Conservation (phyloP, 2,329 filamentous ascomycete species). For the Colletotrichum spinosum region DNA sequence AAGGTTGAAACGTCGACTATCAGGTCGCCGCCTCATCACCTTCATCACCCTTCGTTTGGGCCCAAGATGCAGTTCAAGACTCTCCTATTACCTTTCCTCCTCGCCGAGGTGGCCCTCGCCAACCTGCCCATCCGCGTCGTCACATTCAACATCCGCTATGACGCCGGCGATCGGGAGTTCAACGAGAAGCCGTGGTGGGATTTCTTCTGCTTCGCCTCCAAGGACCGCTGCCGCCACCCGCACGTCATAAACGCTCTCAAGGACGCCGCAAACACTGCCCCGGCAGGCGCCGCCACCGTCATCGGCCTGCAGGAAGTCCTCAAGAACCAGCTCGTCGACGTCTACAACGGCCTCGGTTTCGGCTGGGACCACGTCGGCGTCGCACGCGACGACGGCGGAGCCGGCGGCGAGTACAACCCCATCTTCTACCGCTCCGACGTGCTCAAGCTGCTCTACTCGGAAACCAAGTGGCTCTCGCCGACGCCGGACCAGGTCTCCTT, state of each 20-base stretch:
- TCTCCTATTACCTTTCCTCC: conserved; percentile 18
- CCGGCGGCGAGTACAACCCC: conserved; percentile 73
- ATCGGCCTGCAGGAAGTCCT: conserved; percentile 79
- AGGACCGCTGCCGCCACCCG: conserved; percentile 59
- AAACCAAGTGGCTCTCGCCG: conserved; percentile 72
- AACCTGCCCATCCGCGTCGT: conserved; percentile 64
- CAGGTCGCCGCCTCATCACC: neutral
- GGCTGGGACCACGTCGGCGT: conserved; percentile 64
- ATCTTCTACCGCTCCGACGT: conserved; percentile 68
- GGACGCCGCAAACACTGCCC: conserved; percentile 61
- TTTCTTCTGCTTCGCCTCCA: conserved; percentile 23
- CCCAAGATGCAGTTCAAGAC: conserved; percentile 30
- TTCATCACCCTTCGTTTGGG: neutral
- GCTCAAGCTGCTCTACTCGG: conserved; percentile 63
- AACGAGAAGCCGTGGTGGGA: conserved; percentile 71
- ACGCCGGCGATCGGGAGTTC: conserved; percentile 60
- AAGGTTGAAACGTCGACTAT: too few relatives aligned
- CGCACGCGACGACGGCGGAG: conserved; percentile 66
- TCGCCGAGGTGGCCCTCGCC: conserved; percentile 13
- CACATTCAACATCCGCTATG: conserved; percentile 77
- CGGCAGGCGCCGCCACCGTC: conserved; percentile 56
- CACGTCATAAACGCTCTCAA: conserved; percentile 67
- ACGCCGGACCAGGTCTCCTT: conserved; percentile 68
- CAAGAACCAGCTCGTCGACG: conserved; percentile 69
- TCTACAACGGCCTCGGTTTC: conserved; percentile 61